Conservation (phyloP, 371 early-diverging fungal species). For the Rhizomucor pusillus region DNA sequence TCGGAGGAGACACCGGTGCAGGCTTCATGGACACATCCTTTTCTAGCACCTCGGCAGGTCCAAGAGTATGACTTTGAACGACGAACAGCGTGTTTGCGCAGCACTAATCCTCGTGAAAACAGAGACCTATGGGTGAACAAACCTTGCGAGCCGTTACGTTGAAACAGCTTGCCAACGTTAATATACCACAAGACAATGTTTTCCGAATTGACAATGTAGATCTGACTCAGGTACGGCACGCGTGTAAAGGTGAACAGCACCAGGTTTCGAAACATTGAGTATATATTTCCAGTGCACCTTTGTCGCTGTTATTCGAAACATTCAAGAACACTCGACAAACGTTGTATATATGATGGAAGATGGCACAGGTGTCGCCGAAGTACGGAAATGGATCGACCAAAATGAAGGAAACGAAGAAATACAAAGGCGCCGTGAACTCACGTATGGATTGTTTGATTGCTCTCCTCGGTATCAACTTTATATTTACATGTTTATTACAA, state of each 20-base stretch:
- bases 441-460: slow-evolving; percentile 10
- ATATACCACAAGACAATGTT: slow-evolving; percentile 46
- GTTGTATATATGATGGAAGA: slow-evolving; percentile 71
- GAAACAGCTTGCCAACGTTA: slow-evolving; percentile 59
- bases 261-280: neutral
- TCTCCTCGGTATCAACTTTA: no score
- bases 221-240: slow-evolving; percentile 51
- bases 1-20: neutral
- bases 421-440: slow-evolving; percentile 15
- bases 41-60: neutral
- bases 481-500: neutral
- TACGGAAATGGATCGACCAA: slow-evolving; percentile 59
- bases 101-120: neutral
- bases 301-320: slow-evolving; percentile 63
- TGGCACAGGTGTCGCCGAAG: slow-evolving; percentile 74
- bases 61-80: neutral
- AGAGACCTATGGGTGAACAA: slow-evolving; percentile 42
- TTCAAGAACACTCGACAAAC: slow-evolving; percentile 52
- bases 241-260: neutral
- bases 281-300: slow-evolving; percentile 49
- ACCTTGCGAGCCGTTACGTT: slow-evolving; percentile 73
- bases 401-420: slow-evolving; percentile 32
- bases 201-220: slow-evolving; percentile 65
- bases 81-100: no score
- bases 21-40: neutral